Evolutionary conservation across 1,139 yeast species (phyloP).

Genomic region (Yamadazyma kanchanaburiensis): DNA sequence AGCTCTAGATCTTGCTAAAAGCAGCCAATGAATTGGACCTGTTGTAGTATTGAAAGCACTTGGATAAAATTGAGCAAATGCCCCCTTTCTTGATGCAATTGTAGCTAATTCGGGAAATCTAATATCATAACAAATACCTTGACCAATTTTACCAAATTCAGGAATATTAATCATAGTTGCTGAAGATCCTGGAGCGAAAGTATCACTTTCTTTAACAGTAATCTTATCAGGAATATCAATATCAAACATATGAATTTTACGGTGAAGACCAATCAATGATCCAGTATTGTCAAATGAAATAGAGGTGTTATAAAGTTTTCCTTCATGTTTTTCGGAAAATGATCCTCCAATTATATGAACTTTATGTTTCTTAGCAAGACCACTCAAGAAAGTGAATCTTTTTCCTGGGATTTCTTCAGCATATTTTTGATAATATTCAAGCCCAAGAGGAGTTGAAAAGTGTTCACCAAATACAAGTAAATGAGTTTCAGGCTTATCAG

Average conservation of each 20-base stretch:
- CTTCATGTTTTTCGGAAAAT: conserved; percentile 16
- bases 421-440: conserved; percentile 15
- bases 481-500: conserved; percentile 36
- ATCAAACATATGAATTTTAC: conserved; percentile 81
- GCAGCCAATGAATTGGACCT: conserved; percentile 84
- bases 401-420: conserved; percentile 24
- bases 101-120: conserved; percentile 76
- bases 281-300: conserved; percentile 51
- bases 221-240: conserved; percentile 72
- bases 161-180: conserved; percentile 44
- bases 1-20: conserved; percentile 74
- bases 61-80: conserved; percentile 71
- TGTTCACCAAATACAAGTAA: conserved; percentile 20
- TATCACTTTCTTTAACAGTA: conserved; percentile 61
- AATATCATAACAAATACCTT: conserved; percentile 77
- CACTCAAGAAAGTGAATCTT: conserved; percentile 16
- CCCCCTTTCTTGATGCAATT: conserved; percentile 52
- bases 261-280: conserved; percentile 60
- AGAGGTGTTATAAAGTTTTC: conserved; percentile 21
- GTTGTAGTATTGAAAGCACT: conserved; percentile 87
- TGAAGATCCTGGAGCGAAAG: conserved; percentile 70
- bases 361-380: conserved; percentile 18
- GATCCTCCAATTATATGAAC: conserved; percentile 24
- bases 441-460: conserved; percentile 17
- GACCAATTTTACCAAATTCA: conserved; percentile 54